A percentile compares a stretch with the other conserved stretches of the same genome.
These are phyloP conservation scores for Perkinsus olseni DNA, from an alignment of 169 alveolate genomes.

Conservation along the genomic window DNA sequence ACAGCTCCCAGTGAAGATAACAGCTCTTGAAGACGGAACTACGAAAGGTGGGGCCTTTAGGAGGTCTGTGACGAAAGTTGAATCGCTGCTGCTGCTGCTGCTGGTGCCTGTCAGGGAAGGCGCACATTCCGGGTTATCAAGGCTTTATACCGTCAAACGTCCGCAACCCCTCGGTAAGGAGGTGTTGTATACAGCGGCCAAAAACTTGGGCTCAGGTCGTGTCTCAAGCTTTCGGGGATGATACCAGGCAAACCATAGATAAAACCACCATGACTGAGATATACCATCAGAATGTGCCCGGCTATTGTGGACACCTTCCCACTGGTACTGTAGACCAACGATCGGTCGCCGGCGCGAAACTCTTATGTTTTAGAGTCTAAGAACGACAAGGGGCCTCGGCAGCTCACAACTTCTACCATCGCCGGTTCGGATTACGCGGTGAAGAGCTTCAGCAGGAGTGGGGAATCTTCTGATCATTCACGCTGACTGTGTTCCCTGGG, in stretches of 20 bases:
- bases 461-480: too few relatives aligned
- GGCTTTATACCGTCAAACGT: background rate
- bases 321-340: background rate
- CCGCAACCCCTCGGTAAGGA: background rate
- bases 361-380: background rate
- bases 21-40: background rate
- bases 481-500: too few relatives aligned
- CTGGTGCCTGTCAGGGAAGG: background rate
- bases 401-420: background rate
- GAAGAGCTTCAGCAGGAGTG: too few relatives aligned
- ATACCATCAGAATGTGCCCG: background rate
- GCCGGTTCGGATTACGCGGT: background rate
- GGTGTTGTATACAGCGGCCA: background rate
- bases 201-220: background rate
- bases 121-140: background rate
- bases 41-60: background rate
- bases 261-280: background rate
- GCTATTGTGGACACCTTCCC: background rate
- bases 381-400: background rate
- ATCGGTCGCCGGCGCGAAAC: background rate
- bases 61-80: background rate
- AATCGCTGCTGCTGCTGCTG: background rate
- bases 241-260: background rate
- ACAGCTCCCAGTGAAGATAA: background rate
- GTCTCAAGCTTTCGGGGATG: background rate